Evolutionary conservation across 257 asterid species (phyloP).

Genomic region (Anisodus acutangulus): DNA sequence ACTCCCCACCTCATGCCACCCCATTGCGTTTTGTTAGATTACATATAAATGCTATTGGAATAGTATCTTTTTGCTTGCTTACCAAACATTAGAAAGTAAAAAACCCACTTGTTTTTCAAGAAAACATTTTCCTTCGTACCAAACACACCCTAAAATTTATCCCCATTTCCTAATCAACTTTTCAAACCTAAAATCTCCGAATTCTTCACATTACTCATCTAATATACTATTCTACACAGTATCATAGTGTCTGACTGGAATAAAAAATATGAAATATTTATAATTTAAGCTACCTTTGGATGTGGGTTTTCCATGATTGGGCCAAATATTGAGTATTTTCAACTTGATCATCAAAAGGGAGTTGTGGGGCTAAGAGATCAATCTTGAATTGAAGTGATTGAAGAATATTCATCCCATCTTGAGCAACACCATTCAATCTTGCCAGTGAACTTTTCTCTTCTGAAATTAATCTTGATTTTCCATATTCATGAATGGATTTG

Average conservation of each 20-base stretch:
- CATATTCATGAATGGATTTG: constrained; percentile 64
- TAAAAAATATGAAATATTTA: not conserved
- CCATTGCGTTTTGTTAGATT: too few species aligned
- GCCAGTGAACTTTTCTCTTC: constrained; percentile 68
- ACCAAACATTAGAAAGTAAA: too few species aligned
- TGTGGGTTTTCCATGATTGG: constrained; percentile 66
- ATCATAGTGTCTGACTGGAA: not conserved
- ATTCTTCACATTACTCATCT: not conserved
- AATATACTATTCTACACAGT: not conserved
- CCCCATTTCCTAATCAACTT: not conserved
- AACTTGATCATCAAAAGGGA: constrained; percentile 64
- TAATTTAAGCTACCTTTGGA: constrained; percentile 56
- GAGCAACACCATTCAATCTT: constrained; percentile 87
- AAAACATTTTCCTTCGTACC: too few species aligned
- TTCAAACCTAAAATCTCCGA: not conserved
- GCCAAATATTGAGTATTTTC: constrained; percentile 75
- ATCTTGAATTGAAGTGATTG: constrained; percentile 81
- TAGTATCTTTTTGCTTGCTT: too few species aligned
- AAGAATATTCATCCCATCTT: constrained; percentile 71
- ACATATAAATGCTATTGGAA: too few species aligned
- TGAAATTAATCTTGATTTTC: constrained; percentile 47
- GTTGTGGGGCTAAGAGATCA: constrained; percentile 91
- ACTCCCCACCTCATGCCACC: too few species aligned
- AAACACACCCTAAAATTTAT: not conserved
- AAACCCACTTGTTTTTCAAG: too few species aligned